phyloP scores from a whole-genome alignment of 768 basidiomycete genomes.

The Brasilioporus rufonigricans region DNA sequence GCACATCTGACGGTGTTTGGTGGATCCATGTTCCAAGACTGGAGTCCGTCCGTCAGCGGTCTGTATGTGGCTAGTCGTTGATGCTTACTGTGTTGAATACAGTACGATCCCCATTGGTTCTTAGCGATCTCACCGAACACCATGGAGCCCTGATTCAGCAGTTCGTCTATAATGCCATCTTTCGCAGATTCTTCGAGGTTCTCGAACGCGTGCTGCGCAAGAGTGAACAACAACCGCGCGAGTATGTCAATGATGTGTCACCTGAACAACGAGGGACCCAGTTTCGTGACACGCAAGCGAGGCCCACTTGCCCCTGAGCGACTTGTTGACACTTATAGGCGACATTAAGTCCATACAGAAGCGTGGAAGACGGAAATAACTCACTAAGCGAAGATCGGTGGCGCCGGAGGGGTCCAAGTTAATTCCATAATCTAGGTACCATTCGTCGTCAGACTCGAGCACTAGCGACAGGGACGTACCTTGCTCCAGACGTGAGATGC shows the following conservation, averaged over 20 bases:
- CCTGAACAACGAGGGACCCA: slow-evolving; percentile 85
- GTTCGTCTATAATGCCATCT: slow-evolving; percentile 79
- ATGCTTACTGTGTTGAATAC: slow-evolving; percentile 76
- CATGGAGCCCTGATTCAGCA: slow-evolving; percentile 67
- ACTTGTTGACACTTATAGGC: slow-evolving; percentile 70
- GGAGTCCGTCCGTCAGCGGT: slow-evolving; percentile 1
- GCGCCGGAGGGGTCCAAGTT: slow-evolving; percentile 82
- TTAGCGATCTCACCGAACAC: slow-evolving; percentile 77
- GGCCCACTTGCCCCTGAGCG: slow-evolving; percentile 86
- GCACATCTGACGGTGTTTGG: slow-evolving; percentile 70
- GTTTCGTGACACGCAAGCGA: slow-evolving; percentile 89
- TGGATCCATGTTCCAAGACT: slow-evolving; percentile 86
- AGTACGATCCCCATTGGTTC: slow-evolving; percentile 89
- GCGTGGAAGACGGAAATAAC: slow-evolving; percentile 21
- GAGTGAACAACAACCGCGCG: slow-evolving; percentile 9
- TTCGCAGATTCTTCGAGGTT: slow-evolving; percentile 82
- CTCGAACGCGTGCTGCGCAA: slow-evolving; percentile 72
- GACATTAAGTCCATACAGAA: slow-evolving; percentile 2
- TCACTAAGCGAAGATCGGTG: slow-evolving; percentile 85
- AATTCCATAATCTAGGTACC: slow-evolving; percentile 77
- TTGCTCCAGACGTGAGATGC: slow-evolving; percentile 93
- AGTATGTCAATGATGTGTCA: slow-evolving; percentile 27
- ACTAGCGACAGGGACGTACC: slow-evolving; percentile 35
- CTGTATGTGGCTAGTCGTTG: not conserved
- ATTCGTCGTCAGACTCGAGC: slow-evolving; percentile 6